A percentile compares a stretch with the other conserved stretches of the same genome.
These are phyloP conservation scores for Xylariaceae sp. DNA, from an alignment of 2,329 filamentous ascomycete genomes.

Conservation along the genomic window DNA sequence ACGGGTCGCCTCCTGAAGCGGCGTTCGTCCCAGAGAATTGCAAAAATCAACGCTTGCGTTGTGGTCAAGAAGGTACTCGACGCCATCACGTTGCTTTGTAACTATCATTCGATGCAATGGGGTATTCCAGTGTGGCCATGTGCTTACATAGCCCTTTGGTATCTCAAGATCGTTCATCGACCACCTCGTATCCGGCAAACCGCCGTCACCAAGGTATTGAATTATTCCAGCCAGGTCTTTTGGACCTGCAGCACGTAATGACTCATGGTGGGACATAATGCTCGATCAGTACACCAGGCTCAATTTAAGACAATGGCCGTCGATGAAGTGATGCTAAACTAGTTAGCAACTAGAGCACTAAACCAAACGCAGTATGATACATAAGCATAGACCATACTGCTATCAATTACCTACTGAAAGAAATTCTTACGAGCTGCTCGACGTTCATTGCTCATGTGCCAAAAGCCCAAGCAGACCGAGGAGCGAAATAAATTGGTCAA, in stretches of 20 bases:
- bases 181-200: background rate
- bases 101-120: constrained; percentile 15
- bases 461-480: too few species aligned
- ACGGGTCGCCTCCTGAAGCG: constrained; percentile 3
- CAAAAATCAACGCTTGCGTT: background rate
- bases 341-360: too few species aligned
- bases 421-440: too few species aligned
- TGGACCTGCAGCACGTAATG: background rate
- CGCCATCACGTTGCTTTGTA: constrained; percentile 1
- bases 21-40: background rate
- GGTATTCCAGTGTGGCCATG: constrained; percentile 15
- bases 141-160: background rate
- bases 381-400: too few species aligned
- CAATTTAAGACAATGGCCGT: too few species aligned
- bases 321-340: too few species aligned
- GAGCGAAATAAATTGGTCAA: too few species aligned
- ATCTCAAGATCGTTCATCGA: constrained; percentile 7
- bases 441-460: too few species aligned
- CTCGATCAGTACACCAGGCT: too few species aligned
- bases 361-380: too few species aligned
- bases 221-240: background rate
- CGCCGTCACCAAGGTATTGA: background rate
- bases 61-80: background rate
- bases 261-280: background rate
- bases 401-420: too few species aligned